Conservation (phyloP, 768 basidiomycete genomes). For the Guyanaporus albipodus region DNA sequence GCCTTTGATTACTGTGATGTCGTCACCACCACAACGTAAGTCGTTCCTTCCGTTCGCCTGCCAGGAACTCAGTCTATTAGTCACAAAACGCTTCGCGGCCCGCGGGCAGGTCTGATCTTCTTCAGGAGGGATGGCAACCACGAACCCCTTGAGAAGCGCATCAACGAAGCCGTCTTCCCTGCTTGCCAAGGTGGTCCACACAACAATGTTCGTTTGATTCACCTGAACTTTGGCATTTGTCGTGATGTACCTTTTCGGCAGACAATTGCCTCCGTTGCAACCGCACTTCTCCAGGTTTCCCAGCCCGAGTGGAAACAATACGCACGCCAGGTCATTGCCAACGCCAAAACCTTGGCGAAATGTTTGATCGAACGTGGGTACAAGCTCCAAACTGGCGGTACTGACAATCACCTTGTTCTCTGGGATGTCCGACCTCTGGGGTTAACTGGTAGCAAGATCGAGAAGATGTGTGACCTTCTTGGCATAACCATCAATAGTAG, state of each 20-base stretch:
- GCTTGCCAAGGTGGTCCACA: slow-evolving; percentile 99
- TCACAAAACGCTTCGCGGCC: slow-evolving; percentile 98
- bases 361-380: slow-evolving; percentile 78
- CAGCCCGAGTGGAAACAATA: slow-evolving; percentile 88
- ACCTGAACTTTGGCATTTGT: neutral
- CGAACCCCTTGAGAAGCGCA: slow-evolving; percentile 94
- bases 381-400: slow-evolving; percentile 94
- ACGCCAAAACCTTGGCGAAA: slow-evolving; percentile 73
- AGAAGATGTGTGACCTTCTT: slow-evolving; percentile 96
- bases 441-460: slow-evolving; percentile 96
- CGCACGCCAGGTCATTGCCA: slow-evolving; percentile 91
- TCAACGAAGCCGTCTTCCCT: slow-evolving; percentile 99
- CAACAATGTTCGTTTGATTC: slow-evolving; percentile 70
- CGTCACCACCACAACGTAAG: slow-evolving; percentile 94
- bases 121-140: slow-evolving; percentile 86
- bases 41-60: slow-evolving; percentile 1
- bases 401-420: slow-evolving; percentile 96
- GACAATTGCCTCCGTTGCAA: slow-evolving; percentile 95
- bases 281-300: slow-evolving; percentile 85
- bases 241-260: slow-evolving; percentile 26
- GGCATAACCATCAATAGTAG: slow-evolving; percentile 95
- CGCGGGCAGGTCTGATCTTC: slow-evolving; percentile 97
- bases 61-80: slow-evolving; percentile 34
- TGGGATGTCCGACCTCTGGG: slow-evolving; percentile 97
- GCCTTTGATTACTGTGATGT: slow-evolving; percentile 98